A percentile compares a stretch with the other conserved stretches of the same genome.
These are phyloP conservation scores for Citrus australasica DNA, from an alignment of 345 rosid species.

Conservation along the genomic window DNA sequence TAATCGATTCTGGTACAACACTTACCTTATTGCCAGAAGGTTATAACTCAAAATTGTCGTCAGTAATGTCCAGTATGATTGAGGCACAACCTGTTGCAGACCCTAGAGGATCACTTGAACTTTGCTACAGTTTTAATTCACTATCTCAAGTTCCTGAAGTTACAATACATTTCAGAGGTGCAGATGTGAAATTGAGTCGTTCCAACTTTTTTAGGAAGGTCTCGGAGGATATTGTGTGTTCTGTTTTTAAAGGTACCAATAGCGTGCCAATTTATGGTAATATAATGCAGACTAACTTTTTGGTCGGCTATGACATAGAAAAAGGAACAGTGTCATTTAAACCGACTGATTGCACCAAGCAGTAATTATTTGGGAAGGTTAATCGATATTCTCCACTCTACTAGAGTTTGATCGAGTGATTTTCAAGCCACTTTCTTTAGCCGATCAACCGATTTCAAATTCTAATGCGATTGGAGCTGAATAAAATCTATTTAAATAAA, in stretches of 20 bases:
- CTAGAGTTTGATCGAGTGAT: too few relatives aligned
- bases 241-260: constrained; percentile 16
- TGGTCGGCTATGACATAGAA: constrained; percentile 46
- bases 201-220: constrained; percentile 29
- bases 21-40: constrained; percentile 32
- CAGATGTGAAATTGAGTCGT: constrained; percentile 31
- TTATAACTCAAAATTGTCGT: constrained; percentile 18
- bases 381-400: too few relatives aligned
- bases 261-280: constrained; percentile 35
- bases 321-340: constrained; percentile 36
- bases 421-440: too few relatives aligned
- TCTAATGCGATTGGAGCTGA: too few relatives aligned
- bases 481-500: too few relatives aligned
- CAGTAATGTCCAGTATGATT: constrained; percentile 17
- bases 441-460: too few relatives aligned
- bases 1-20: constrained; percentile 65
- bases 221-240: constrained; percentile 26
- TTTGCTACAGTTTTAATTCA: constrained; percentile 28
- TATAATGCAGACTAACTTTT: constrained; percentile 42
- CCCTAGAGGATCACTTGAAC: constrained; percentile 20
- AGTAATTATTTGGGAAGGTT: neutral
- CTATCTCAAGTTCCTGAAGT: constrained; percentile 28
- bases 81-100: constrained; percentile 15
- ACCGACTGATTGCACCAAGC: constrained; percentile 37
- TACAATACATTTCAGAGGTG: constrained; percentile 36